A percentile compares a stretch with the other conserved stretches of the same genome.
These are phyloP conservation scores for Dovyalis caffra DNA, from an alignment of 345 rosid species.

Conservation along the genomic window DNA sequence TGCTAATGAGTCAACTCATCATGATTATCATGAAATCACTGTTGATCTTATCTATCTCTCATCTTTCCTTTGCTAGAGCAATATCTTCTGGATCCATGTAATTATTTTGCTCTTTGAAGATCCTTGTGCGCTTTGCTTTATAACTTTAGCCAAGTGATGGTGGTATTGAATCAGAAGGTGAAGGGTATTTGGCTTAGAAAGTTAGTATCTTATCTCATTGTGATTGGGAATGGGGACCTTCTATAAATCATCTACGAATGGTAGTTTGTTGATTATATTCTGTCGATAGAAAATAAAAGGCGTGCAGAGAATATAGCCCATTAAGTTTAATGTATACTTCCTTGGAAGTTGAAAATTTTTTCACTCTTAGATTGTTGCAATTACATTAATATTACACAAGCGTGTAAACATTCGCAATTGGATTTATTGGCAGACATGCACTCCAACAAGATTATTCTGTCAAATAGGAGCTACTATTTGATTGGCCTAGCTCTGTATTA, in stretches of 20 bases:
- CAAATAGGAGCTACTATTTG: constrained; percentile 16
- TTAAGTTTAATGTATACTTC: not conserved
- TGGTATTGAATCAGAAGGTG: not conserved
- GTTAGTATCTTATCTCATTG: not conserved
- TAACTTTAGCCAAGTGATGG: not conserved
- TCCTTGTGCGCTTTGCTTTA: too few relatives aligned
- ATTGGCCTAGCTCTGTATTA: constrained; percentile 15
- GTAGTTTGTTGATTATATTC: not conserved
- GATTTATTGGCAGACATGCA: constrained; percentile 13
- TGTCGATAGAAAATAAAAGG: not conserved
- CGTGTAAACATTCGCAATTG: constrained; percentile 7
- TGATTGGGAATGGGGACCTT: not conserved
- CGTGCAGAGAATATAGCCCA: not conserved
- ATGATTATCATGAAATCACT: not conserved
- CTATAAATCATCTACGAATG: not conserved
- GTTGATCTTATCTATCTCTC: not conserved
- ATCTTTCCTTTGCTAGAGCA: not conserved
- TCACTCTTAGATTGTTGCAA: constrained; percentile 1
- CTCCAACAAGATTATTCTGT: constrained; percentile 9
- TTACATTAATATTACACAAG: constrained; percentile 11
- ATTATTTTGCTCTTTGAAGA: too few relatives aligned
- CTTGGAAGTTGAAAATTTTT: not conserved
- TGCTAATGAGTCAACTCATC: too few relatives aligned
- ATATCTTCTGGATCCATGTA: not conserved
- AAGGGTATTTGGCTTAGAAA: not conserved